Conservation (phyloP, 2,329 filamentous ascomycete species). For the Myriosclerotinia duriaeana region DNA sequence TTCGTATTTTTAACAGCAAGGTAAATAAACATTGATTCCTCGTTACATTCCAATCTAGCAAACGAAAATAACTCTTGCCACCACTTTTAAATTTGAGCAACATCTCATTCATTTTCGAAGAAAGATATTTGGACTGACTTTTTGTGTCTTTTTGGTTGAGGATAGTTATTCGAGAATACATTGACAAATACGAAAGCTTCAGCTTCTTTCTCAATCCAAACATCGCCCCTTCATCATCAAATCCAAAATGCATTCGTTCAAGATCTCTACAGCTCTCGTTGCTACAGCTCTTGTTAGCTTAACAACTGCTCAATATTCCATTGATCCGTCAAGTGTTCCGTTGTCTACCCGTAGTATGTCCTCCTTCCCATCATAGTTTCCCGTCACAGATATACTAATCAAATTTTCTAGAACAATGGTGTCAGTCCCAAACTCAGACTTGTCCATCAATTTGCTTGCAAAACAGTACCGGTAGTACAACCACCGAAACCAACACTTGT, state of each 20-base stretch:
- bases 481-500: slow-evolving; percentile 62
- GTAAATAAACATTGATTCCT: slow-evolving; percentile 21
- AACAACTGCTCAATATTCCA: slow-evolving; percentile 52
- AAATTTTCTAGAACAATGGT: slow-evolving; percentile 58
- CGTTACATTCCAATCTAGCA: slow-evolving; percentile 20
- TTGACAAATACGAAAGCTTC: slow-evolving; percentile 2
- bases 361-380: background rate
- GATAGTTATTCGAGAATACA: slow-evolving; percentile 5
- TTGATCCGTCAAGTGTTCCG: slow-evolving; percentile 62
- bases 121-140: slow-evolving; percentile 3
- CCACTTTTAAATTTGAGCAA: slow-evolving; percentile 23
- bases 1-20: slow-evolving; percentile 8
- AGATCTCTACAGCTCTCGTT: slow-evolving; percentile 45
- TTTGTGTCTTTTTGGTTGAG: background rate
- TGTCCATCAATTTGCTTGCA: slow-evolving; percentile 75
- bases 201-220: background rate
- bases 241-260: slow-evolving; percentile 54
- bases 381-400: background rate
- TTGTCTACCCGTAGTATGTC: slow-evolving; percentile 44
- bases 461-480: slow-evolving; percentile 44
- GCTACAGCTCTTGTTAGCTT: slow-evolving; percentile 52
- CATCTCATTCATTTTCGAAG: background rate
- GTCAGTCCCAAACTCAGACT: slow-evolving; percentile 57
- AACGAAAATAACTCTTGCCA: slow-evolving; percentile 18
- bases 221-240: background rate